These are phyloP conservation scores for Gossypium sturtianum DNA, from an alignment of 345 rosid species.

Conservation along the genomic window DNA sequence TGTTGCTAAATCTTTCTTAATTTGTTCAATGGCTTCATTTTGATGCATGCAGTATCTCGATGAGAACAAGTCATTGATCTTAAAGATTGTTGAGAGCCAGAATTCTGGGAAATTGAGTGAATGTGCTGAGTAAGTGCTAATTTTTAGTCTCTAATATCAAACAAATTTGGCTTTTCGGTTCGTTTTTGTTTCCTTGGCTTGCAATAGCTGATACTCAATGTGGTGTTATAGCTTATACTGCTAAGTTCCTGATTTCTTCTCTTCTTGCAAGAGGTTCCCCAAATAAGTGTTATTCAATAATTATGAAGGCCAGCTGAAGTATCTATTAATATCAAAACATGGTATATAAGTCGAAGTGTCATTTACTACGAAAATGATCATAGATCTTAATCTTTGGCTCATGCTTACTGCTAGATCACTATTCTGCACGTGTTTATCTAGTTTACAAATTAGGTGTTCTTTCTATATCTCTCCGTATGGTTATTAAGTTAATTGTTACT, in stretches of 20 bases:
- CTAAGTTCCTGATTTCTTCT: not conserved
- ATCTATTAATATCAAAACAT: not conserved
- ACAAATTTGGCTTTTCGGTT: too few relatives aligned
- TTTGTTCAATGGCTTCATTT: not conserved
- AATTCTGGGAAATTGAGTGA: slow-evolving; percentile 87
- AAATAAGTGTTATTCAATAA: not conserved
- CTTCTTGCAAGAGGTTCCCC: not conserved
- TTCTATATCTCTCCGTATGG: not conserved
- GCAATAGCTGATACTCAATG: not conserved
- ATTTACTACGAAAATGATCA: not conserved
- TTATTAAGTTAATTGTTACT: not conserved
- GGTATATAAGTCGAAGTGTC: not conserved
- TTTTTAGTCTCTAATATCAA: not conserved
- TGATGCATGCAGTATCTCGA: slow-evolving; percentile 75
- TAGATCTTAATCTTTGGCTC: not conserved
- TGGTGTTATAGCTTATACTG: not conserved
- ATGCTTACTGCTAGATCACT: not conserved
- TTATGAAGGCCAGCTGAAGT: not conserved
- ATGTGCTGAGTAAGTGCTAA: slow-evolving; percentile 84
- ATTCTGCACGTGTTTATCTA: not conserved
- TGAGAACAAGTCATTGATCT: slow-evolving; percentile 98
- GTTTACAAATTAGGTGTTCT: not conserved
- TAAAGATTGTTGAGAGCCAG: slow-evolving; percentile 99
- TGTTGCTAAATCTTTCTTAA: not conserved
- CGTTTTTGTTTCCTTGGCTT: not conserved